These are phyloP conservation scores for Luzula sylvatica DNA, from an alignment of 176 grass and related monocot species.

Conservation along the genomic window DNA sequence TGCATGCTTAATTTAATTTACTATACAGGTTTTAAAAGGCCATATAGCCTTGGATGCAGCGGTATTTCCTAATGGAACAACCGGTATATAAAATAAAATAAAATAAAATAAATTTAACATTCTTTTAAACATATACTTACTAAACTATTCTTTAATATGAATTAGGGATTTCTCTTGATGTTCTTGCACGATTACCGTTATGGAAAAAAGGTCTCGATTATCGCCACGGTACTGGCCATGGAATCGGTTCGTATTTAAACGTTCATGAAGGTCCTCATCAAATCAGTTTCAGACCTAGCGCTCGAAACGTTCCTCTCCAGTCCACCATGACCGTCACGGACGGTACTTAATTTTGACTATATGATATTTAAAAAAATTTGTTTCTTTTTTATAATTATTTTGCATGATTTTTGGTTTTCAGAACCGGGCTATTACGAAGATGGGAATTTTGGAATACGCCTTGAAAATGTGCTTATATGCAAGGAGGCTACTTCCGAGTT, in stretches of 20 bases:
- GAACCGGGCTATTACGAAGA: constrained; percentile 99
- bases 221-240: constrained; percentile 94
- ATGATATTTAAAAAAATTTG: background rate
- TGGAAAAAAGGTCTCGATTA: constrained; percentile 95
- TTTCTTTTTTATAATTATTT: background rate
- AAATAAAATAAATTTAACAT: background rate
- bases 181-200: constrained; percentile 65
- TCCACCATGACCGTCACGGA: constrained; percentile 98
- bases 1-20: constrained; percentile 3
- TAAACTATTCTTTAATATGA: background rate
- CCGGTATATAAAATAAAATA: constrained; percentile 48
- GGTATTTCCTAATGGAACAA: constrained; percentile 87
- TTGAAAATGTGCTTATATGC: constrained; percentile 96
- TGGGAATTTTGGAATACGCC: constrained; percentile 79
- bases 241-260: constrained; percentile 90
- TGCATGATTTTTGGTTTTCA: constrained; percentile 16
- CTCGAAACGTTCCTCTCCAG: constrained; percentile 83
- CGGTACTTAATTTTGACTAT: constrained; percentile 35
- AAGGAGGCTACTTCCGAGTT: constrained; percentile 67
- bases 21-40: constrained; percentile 69
- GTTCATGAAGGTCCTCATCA: constrained; percentile 98
- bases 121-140: background rate
- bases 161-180: constrained; percentile 86
- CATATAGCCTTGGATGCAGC: constrained; percentile 66
- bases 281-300: constrained; percentile 93